These are phyloP conservation scores for Curvularia hawaiiensis DNA, from an alignment of 2,329 filamentous ascomycete genomes.

Conservation along the genomic window DNA sequence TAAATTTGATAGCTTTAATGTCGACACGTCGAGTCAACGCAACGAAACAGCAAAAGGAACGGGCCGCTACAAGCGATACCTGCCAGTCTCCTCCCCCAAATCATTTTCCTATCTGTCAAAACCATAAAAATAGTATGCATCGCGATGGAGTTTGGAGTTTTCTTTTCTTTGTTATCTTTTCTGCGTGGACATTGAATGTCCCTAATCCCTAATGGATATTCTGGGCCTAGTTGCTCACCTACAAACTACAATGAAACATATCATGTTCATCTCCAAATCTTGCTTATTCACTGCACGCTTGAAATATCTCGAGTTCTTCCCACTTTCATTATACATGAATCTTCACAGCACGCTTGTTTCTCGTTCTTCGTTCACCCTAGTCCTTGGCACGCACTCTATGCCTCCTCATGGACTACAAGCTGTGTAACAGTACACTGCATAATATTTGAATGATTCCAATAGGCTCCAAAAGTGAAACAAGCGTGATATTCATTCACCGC, in stretches of 20 bases:
- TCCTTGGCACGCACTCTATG: neutral
- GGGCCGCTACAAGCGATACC: conserved; percentile 25
- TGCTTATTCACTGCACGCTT: neutral
- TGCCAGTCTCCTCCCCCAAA: conserved; percentile 14
- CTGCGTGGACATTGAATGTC: conserved; percentile 42
- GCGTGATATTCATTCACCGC: neutral
- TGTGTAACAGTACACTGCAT: neutral
- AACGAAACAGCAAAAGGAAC: conserved; percentile 19
- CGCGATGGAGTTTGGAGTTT: conserved; percentile 28
- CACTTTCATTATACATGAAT: neutral
- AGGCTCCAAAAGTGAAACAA: neutral
- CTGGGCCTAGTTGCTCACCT: conserved; percentile 6
- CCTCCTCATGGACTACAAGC: neutral
- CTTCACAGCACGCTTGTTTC: no score
- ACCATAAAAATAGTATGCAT: conserved; percentile 24
- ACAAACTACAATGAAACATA: neutral
- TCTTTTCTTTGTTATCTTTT: conserved; percentile 19
- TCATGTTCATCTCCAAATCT: neutral
- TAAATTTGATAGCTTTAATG: conserved; percentile 12
- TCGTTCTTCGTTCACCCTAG: neutral
- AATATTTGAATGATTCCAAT: neutral
- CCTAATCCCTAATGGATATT: conserved; percentile 35
- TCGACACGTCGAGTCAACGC: neutral
- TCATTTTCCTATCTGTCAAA: conserved; percentile 10
- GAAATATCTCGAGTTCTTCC: no score